Evolutionary conservation across 495 filamentous ascomycete species (phyloP), one percentile per base, ranked within the genome.

Genomic region (Evansstolkia leycettana): DNA sequence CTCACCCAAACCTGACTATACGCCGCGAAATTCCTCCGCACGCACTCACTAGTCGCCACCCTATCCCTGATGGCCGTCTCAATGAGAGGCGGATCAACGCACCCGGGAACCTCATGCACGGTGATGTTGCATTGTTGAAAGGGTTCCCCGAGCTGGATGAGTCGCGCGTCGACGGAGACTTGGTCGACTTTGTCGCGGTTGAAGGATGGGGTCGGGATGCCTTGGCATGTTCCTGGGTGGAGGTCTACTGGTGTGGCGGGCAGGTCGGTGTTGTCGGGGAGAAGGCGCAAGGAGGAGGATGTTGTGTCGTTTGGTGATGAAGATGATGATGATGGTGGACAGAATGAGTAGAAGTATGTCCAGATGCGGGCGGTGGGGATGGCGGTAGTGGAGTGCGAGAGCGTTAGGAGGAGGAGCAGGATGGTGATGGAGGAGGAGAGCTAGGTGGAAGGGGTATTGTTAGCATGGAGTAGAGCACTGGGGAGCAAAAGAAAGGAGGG

Each of bases 291-390:
- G 23, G 30, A 31, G 7, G 18, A 12, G 13, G 32, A 36, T 2
- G 37, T n/a, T 1, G 29, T 1, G n/a, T n/a, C n/a, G 3, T 17
- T 6, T 27, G 31, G 24, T 15, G 28, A 14, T 16, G 38, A 36
- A 15, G 31, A 14, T 23, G 17, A 32, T 15, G 30, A 15, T 19
- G 37, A 17, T 6, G 38, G 23, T 3, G 57, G 58, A 20, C 61
- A 65, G 33, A 25, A 41, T 6, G 57, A 51, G 35, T 56, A 58
- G 55, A 61, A 65, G 34, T 51, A 54, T 42, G 59, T 51, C 49
- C 49, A 55, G 24, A 61, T 39, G 13, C 52, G 46, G 12, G 52
- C 55, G 9, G 46, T 45, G 17, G 36, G 52, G 11, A 41, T 27
- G 26, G 59, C 54, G 12, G 38, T 33, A 13, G 55, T 43, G 25